A percentile compares a stretch with the other conserved stretches of the same genome.
phyloP scores from a whole-genome alignment of 2,329 filamentous ascomycete species.

The Botrytis elliptica region DNA sequence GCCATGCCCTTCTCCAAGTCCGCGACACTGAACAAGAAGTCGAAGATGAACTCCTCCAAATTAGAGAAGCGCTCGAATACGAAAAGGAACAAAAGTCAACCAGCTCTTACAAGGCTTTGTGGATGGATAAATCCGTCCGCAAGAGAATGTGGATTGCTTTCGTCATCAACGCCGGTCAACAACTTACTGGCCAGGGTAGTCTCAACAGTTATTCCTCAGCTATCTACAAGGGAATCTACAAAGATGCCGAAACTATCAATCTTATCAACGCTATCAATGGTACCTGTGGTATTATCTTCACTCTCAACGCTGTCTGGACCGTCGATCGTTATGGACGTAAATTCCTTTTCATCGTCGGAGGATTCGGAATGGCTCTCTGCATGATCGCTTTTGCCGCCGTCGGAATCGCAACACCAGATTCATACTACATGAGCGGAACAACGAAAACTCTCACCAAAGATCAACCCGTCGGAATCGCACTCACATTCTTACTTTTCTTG shows the following conservation, averaged over 20 bases:
- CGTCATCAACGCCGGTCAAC: conserved; percentile 62
- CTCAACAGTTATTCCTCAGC: conserved; percentile 72
- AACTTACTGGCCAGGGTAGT: conserved; percentile 47
- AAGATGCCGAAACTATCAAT: conserved; percentile 56
- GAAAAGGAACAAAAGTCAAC: conserved; percentile 65
- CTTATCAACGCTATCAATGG: conserved; percentile 74
- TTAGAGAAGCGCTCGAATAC: conserved; percentile 68
- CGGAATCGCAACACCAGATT: conserved; percentile 54
- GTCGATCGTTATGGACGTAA: conserved; percentile 70
- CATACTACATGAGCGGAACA: conserved; percentile 29
- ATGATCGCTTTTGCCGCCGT: conserved; percentile 65
- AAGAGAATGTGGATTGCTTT: conserved; percentile 65
- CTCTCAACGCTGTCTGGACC: conserved; percentile 70
- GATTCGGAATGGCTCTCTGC: conserved; percentile 65
- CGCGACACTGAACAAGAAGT: conserved; percentile 60
- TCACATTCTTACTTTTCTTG: conserved; percentile 66
- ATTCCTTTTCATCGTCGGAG: conserved; percentile 67
- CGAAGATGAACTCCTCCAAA: conserved; percentile 63
- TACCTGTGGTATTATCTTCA: conserved; percentile 71
- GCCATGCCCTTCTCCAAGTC: conserved; percentile 52
- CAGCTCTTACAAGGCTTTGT: conserved; percentile 62
- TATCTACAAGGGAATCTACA: conserved; percentile 71
- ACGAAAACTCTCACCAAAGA: conserved; percentile 52
- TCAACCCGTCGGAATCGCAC: conserved; percentile 62
- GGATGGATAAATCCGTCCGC: conserved; percentile 67